phyloP scores from a whole-genome alignment of 169 alveolate species.

The Plasmodium cynomolgi region DNA sequence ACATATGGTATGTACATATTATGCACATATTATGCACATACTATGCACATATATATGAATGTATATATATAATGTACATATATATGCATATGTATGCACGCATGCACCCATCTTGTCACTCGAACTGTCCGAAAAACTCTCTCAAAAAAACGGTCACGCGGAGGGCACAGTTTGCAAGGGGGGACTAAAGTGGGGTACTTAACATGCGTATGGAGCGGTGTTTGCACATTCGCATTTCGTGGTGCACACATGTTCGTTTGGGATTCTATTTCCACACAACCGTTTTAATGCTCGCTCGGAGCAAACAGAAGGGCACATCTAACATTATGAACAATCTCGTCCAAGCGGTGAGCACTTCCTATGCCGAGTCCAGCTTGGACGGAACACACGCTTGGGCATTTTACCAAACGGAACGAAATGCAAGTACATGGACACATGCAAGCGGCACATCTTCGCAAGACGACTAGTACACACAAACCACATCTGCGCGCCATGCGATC shows the following conservation, averaged over 20 bases:
- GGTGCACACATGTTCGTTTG: neutral
- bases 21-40: neutral
- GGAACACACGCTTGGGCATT: neutral
- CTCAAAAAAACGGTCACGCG: neutral
- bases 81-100: neutral
- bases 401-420: neutral
- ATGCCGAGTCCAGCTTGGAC: neutral
- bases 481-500: neutral
- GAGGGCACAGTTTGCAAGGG: neutral
- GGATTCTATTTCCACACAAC: neutral
- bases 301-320: neutral
- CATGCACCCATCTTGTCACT: neutral
- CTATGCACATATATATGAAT: neutral
- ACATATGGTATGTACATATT: neutral
- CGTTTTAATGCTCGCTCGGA: neutral
- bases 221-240: neutral
- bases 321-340: neutral
- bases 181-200: neutral
- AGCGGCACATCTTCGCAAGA: neutral
- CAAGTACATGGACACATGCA: neutral
- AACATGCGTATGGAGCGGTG: neutral
- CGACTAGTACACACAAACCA: neutral
- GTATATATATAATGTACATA: neutral
- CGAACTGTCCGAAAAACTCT: neutral
- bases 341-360: neutral